Evolutionary conservation across 2,329 filamentous ascomycete genomes (phyloP).

Genomic region (Penicillium aurantiogriseum): DNA sequence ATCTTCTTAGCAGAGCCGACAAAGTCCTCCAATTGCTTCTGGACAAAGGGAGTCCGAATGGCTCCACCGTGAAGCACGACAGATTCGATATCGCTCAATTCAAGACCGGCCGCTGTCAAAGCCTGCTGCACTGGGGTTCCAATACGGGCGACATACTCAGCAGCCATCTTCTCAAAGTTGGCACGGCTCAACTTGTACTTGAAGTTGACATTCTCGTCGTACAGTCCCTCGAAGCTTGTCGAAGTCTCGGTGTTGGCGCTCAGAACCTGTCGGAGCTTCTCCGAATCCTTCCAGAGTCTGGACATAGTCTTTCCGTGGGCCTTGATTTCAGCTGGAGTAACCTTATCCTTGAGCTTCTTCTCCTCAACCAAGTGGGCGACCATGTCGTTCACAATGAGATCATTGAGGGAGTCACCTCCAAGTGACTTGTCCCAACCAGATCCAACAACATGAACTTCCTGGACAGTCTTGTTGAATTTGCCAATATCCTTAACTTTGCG

Average conservation of each 20-base stretch:
- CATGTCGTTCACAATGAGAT: constrained; percentile 86
- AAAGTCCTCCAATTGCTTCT: constrained; percentile 77
- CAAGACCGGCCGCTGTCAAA: constrained; percentile 69
- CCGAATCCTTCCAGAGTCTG: constrained; percentile 90
- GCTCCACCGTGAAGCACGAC: constrained; percentile 91
- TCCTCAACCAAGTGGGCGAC: constrained; percentile 73
- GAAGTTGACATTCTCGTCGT: constrained; percentile 87
- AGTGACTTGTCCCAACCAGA: constrained; percentile 85
- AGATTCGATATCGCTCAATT: constrained; percentile 75
- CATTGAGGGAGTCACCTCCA: constrained; percentile 85
- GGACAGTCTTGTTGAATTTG: constrained; percentile 92
- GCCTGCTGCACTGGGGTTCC: constrained; percentile 69
- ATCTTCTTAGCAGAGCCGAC: constrained; percentile 74
- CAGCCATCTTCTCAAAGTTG: constrained; percentile 76
- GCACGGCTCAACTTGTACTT: constrained; percentile 80
- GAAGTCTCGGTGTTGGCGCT: constrained; percentile 86
- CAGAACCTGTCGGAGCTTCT: constrained; percentile 80
- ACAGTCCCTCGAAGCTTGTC: constrained; percentile 78
- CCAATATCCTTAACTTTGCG: constrained; percentile 86
- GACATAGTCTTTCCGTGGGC: constrained; percentile 79
- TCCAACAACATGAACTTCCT: constrained; percentile 88
- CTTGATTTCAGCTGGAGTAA: constrained; percentile 50
- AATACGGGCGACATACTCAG: constrained; percentile 67
- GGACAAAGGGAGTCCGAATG: constrained; percentile 88
- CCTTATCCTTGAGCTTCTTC: constrained; percentile 50